Evolutionary conservation across 179 eudicot genomes (phyloP), one percentile per base, ranked within the genome.

Genomic region (Drosera spatulata): DNA sequence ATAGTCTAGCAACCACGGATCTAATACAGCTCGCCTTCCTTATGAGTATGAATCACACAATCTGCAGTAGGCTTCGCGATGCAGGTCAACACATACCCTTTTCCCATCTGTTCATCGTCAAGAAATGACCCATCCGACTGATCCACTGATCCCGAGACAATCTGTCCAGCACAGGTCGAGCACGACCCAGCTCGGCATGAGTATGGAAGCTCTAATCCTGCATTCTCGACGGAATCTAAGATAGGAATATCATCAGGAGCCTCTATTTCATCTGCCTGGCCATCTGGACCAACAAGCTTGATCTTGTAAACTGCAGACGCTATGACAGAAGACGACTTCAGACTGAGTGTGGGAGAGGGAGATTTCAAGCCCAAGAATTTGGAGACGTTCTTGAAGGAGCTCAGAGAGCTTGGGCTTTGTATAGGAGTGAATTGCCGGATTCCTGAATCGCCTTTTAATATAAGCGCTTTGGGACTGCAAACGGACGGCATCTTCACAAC

Each of bases 151-250:
- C 75, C 79, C 3, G 62, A 50, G 1, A n/a, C 58, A 53, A 70
- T 10, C 45, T 10, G 12, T 15, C 72, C 75, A 10, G 75, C 75
- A 42, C 79, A 75, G 2, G 75, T 71, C 0, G 72, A 71, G 42
- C 79, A 75, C 8, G 75, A 60, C 10, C 79, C 75, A 43, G 75
- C 79, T 56, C 75, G 60, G 72, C 79, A 75, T 0, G 75, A 75
- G 66, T 71, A 71, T 42, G 79, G 79, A 45, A 75, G 49, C 11
- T 75, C 75, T 14, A 75, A 7, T 4, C 75, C 79, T 45, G 72
- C 73, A 39, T 57, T 50, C 52, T 75, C 75, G 5, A 70, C 79
- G 0, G 79, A 47, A 53, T 75, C 75, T 48, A 75, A 66, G 15
- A 75, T 71, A 55, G 67, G 71, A 7, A 50, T 13, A 13, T 71